Evolutionary conservation across 768 basidiomycete genomes (phyloP), one percentile per base, ranked within the genome.

Genomic region (Lactarius indigo): DNA sequence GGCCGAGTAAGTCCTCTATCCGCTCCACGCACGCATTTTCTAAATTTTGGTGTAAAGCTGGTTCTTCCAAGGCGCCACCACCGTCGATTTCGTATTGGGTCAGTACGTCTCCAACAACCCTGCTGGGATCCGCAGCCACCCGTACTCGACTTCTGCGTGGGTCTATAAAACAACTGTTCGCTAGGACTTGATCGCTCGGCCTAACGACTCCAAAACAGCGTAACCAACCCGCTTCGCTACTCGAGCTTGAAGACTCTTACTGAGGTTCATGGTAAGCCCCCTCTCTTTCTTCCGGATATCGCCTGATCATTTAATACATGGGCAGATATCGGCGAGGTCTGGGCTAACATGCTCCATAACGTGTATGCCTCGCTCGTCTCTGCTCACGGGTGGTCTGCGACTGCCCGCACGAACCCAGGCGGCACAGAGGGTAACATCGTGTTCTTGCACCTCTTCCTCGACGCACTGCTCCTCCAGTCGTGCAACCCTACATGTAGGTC

Each of bases 321-420:
- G 28, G 30, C 62, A 79, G 79, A 72, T 59, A 85, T 87, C 64
- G 87, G 87, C 54, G 86, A 88, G 73, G 81, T 88, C 63, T 82
- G 81, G 81, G 81, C 81, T 23, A 79, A 82, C 70, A 75, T 81
- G 50, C 76, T 82, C 30, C 73, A 76, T 71, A 76, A 78, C 63
- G 75, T 78, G 20, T 74, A 77, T 58, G 75, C 75, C n/a, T 73
- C 71, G 10, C 74, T 78, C n/a, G 73, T 77, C 33, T 64, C 55
- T 30, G 58, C 57, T 15, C 72, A 75, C 68, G 74, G 73, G 55
- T 76, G 68, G 69, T 75, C 76, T 5, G 62, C 66, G 10, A 77
- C 76, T 8, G 80, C 82, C 18, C 69, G 75, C 55, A 82, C 81
- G 1, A 77, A 84, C 70, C 76, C 82, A 0, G 72, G 61, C 71